Percentiles rank a stretch among this genome's conserved stretches.
Evolutionary conservation across 805 yeast species (phyloP).

Genomic region (Lachancea kluyveri): DNA sequence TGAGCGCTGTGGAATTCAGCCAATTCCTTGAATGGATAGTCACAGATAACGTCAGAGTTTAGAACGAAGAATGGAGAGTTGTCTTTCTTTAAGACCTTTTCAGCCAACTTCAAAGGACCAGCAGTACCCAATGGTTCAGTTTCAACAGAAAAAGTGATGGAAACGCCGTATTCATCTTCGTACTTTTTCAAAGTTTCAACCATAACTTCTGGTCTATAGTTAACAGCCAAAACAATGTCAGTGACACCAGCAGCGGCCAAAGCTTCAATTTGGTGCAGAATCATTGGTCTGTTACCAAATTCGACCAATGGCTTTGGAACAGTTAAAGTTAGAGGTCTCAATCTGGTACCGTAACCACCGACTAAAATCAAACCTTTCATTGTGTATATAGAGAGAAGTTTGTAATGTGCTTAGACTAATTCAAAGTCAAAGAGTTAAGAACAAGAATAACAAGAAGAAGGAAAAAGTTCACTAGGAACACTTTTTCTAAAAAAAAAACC

Average conservation of each 20-base stretch:
- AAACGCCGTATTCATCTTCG: conserved; percentile 91
- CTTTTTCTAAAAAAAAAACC: too few relatives aligned
- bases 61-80: conserved; percentile 94
- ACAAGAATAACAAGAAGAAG: conserved; percentile 2
- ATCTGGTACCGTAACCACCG: conserved; percentile 99
- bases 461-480: too few relatives aligned
- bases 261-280: conserved; percentile 96
- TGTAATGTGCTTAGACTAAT: too few relatives aligned
- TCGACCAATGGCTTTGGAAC: conserved; percentile 96
- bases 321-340: conserved; percentile 95
- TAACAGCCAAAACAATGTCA: conserved; percentile 96
- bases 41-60: conserved; percentile 98
- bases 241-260: conserved; percentile 97
- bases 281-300: conserved; percentile 99
- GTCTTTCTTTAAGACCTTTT: conserved; percentile 87
- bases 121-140: conserved; percentile 99
- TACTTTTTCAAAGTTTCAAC: conserved; percentile 89
- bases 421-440: conserved; percentile 13
- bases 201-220: conserved; percentile 99
- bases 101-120: conserved; percentile 98
- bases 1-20: conserved; percentile 90
- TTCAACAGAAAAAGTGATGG: conserved; percentile 95
- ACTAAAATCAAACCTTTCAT: conserved; percentile 98
- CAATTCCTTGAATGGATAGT: conserved; percentile 92
- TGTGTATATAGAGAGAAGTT: too few relatives aligned